A percentile compares a stretch with the other conserved stretches of the same genome.
Evolutionary conservation across 306 rosid species (phyloP).

Genomic region (Hippophae rhamnoides): DNA sequence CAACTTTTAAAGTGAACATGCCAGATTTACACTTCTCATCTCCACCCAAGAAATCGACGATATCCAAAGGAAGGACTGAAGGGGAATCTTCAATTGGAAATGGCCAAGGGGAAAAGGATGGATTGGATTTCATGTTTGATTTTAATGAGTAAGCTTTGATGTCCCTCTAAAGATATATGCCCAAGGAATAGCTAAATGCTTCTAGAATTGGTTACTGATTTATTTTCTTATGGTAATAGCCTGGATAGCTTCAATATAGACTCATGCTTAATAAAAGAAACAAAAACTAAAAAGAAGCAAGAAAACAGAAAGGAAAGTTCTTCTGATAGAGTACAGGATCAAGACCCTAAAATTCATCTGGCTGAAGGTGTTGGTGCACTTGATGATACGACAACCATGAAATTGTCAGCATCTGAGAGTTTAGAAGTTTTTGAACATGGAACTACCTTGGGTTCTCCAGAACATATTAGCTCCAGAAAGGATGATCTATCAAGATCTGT

Average conservation of each 20-base stretch:
- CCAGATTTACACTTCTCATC: constrained; percentile 71
- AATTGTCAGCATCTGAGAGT: constrained; percentile 32
- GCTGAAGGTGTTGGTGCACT: constrained; percentile 26
- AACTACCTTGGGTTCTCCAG: constrained; percentile 23
- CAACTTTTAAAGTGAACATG: constrained; percentile 82
- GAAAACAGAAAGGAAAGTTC: constrained; percentile 30
- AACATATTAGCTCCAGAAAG: constrained; percentile 26
- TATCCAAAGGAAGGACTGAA: constrained; percentile 35
- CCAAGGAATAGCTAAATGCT: constrained; percentile 9
- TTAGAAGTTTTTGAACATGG: constrained; percentile 26
- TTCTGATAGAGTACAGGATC: constrained; percentile 29
- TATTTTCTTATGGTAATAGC: constrained; percentile 24
- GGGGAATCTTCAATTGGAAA: constrained; percentile 49
- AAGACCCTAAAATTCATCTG: constrained; percentile 25
- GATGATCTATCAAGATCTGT: constrained; percentile 24
- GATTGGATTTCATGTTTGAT: constrained; percentile 63
- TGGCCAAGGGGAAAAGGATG: constrained; percentile 33
- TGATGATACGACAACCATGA: constrained; percentile 22
- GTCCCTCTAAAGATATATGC: constrained; percentile 8
- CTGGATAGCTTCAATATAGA: constrained; percentile 64
- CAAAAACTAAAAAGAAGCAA: constrained; percentile 25
- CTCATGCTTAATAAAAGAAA: constrained; percentile 26
- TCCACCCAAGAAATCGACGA: constrained; percentile 40
- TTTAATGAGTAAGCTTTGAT: constrained; percentile 62
- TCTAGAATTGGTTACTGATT: constrained; percentile 15